These are phyloP conservation scores for Mesembryanthemum crystallinum DNA, from an alignment of 148 eudicot genomes.

Conservation along the genomic window DNA sequence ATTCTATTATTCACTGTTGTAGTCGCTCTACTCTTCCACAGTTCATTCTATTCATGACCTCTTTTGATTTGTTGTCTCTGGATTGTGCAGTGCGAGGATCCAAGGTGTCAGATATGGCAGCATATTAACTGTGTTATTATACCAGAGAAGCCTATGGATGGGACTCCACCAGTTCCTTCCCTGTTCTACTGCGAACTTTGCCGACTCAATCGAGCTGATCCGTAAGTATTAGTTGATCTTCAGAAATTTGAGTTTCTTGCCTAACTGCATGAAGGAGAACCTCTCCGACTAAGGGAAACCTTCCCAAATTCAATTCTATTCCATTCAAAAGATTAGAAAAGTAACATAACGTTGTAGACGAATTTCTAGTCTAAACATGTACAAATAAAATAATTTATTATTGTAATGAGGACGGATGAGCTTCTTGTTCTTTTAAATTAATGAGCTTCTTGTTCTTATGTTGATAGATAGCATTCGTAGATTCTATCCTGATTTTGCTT, in stretches of 20 bases:
- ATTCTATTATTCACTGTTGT: not conserved
- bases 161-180: constrained; percentile 42
- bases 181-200: constrained; percentile 71
- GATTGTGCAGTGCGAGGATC: constrained; percentile 64
- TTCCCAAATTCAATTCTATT: too few relatives aligned
- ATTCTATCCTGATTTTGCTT: too few relatives aligned
- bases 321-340: too few relatives aligned
- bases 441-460: too few relatives aligned
- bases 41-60: not conserved
- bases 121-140: constrained; percentile 62
- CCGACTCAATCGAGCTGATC: constrained; percentile 67
- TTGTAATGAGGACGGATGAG: too few relatives aligned
- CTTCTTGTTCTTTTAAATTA: too few relatives aligned
- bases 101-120: constrained; percentile 64
- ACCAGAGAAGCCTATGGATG: constrained; percentile 67
- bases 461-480: too few relatives aligned
- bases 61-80: constrained; percentile 1
- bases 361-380: too few relatives aligned
- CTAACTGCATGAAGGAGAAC: not conserved
- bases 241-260: not conserved
- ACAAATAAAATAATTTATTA: too few relatives aligned
- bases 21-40: not conserved
- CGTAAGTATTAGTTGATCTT: constrained; percentile 43
- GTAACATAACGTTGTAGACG: too few relatives aligned
- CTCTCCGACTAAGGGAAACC: too few relatives aligned